These are phyloP conservation scores for Trichodelitschia bisporula DNA, from an alignment of 495 filamentous ascomycete genomes.

Conservation along the genomic window DNA sequence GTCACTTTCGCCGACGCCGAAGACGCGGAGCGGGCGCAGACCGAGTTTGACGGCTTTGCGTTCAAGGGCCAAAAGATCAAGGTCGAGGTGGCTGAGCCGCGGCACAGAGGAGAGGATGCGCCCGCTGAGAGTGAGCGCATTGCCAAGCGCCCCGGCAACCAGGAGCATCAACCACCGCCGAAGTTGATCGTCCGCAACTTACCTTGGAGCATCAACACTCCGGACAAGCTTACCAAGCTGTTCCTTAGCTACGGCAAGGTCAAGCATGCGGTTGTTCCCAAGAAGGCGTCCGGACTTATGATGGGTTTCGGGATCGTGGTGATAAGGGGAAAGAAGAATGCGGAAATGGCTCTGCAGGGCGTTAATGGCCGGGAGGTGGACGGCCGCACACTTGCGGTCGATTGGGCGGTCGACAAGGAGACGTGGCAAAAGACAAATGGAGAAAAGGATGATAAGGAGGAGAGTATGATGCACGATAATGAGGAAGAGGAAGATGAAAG, in stretches of 20 bases:
- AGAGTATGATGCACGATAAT: slow-evolving; percentile 10
- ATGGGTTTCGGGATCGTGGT: slow-evolving; percentile 85
- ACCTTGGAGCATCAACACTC: slow-evolving; percentile 80
- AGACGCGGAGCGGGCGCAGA: slow-evolving; percentile 56
- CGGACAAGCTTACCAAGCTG: slow-evolving; percentile 48
- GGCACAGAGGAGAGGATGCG: slow-evolving; percentile 32
- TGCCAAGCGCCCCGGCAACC: slow-evolving; percentile 30
- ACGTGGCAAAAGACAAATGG: slow-evolving; percentile 35
- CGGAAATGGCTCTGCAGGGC: slow-evolving; percentile 60
- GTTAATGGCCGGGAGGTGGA: slow-evolving; percentile 82
- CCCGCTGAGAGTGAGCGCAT: slow-evolving; percentile 17
- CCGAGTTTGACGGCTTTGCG: slow-evolving; percentile 47
- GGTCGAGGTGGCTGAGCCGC: slow-evolving; percentile 67
- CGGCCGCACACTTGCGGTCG: slow-evolving; percentile 66
- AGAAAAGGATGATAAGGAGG: slow-evolving; percentile 13
- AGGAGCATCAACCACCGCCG: slow-evolving; percentile 38
- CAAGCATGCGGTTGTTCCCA: slow-evolving; percentile 57
- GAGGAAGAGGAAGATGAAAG: slow-evolving; percentile 15
- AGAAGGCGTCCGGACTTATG: slow-evolving; percentile 33
- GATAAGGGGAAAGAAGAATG: slow-evolving; percentile 69
- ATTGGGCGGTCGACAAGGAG: slow-evolving; percentile 87
- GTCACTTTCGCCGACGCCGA: slow-evolving; percentile 87
- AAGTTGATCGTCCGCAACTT: slow-evolving; percentile 88
- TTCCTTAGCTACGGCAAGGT: slow-evolving; percentile 82
- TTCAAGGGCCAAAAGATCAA: slow-evolving; percentile 60